Base-by-base conservation (phyloP, 1,284 basidiomycete species). In the Boletus chippewaensis region DNA sequence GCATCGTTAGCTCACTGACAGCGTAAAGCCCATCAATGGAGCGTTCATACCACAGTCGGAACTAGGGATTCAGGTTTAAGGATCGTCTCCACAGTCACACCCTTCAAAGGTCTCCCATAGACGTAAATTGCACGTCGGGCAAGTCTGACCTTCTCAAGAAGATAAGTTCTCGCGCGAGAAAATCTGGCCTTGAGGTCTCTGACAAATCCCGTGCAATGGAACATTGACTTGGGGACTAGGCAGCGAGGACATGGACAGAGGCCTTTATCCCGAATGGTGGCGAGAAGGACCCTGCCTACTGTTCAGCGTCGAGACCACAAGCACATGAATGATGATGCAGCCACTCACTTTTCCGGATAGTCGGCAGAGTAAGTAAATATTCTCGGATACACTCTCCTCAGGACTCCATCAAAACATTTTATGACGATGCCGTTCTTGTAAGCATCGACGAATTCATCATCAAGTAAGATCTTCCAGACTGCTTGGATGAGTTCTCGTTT, bases 331-430 rank as follows among this genome's bases (percentile, higher is more conserved):
- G 5, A 15, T 1, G 2, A 15, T 5, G 2, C 2, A 1, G 5
- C 13, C 31, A 32, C 46, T 46, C 9, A 55, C 53, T 55, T 55
- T 32, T 55, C 40, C 5, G 31, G 31, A 32, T 32, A 32, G 31
- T 32, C 31, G 2, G 31, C 31, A 2, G 31, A 32, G 2, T 32
- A 32, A 6, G 31, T 32, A 32, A 32, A 32, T 32, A 32, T 32
- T 15, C 31, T 32, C 1, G 31, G 28, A 4, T 36, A 53, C 2
- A 53, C 22, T 24, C 50, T 20, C 12, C 35, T 20, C 6, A n/a
- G 8, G 0, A 51, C 10, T 0, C 50, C 38, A 5, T 55, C 38
- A 13, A 44, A 50, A 16, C 53, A 55, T 15, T 47, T 44, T 0
- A 55, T 1, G 2, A 47, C 4, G 2, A 41, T 34, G 4, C 47